phyloP scores from a whole-genome alignment of 306 rosid genomes.

The Cucurbita ficifolia region DNA sequence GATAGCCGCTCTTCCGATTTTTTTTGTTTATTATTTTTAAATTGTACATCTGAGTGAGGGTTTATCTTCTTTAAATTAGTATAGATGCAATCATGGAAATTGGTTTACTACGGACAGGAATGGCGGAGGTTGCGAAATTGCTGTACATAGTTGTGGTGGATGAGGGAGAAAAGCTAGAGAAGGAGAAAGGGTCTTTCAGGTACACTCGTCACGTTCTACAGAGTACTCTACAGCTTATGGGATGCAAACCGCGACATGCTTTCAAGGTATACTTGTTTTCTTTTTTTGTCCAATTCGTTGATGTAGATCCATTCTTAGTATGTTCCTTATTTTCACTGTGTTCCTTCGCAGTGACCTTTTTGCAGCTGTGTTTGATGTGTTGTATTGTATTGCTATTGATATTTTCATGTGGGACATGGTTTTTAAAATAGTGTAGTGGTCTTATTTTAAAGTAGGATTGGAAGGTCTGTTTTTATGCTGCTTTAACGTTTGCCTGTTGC shows the following conservation, averaged over 20 bases:
- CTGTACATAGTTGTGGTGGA: conserved; percentile 67
- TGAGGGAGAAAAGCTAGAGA: conserved; percentile 27
- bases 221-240: conserved; percentile 81
- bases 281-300: not conserved
- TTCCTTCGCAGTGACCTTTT: not conserved
- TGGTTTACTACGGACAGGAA: conserved; percentile 7
- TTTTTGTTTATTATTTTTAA: not conserved
- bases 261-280: conserved; percentile 44
- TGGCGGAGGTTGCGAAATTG: conserved; percentile 30
- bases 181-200: conserved; percentile 48
- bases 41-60: not conserved
- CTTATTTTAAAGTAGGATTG: not conserved
- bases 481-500: not conserved
- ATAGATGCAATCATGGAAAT: not conserved
- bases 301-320: not conserved
- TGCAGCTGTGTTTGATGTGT: not conserved
- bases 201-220: conserved; percentile 72
- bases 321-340: not conserved
- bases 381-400: not conserved
- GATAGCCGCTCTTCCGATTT: not conserved
- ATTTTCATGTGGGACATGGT: not conserved
- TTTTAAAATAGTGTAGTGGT: not conserved
- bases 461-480: not conserved
- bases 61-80: not conserved
- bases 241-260: conserved; percentile 90